These are phyloP conservation scores for Debaryomyces psychrophilus DNA, from an alignment of 1,139 yeast species.

Conservation along the genomic window DNA sequence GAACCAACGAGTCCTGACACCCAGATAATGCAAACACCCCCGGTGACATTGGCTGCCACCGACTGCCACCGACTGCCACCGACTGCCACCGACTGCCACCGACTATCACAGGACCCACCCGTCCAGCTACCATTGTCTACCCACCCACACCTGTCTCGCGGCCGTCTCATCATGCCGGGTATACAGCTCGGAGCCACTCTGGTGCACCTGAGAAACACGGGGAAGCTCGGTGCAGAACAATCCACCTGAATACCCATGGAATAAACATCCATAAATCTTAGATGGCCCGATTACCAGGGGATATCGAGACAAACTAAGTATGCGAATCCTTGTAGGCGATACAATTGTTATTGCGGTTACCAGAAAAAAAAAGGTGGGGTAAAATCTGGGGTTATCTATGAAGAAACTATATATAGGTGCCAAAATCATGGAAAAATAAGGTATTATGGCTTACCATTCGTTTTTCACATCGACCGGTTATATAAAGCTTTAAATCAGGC, in stretches of 20 bases:
- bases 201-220: not conserved
- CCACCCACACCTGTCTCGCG: not conserved
- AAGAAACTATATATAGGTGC: not conserved
- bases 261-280: not conserved
- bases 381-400: constrained; percentile 9
- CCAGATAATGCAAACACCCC: too few species aligned
- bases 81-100: too few species aligned
- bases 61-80: too few species aligned
- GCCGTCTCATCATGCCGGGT: not conserved
- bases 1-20: too few species aligned
- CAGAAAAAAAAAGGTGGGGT: constrained; percentile 2
- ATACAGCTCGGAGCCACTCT: not conserved
- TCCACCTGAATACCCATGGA: constrained; percentile 1
- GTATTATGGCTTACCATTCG: not conserved
- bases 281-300: not conserved
- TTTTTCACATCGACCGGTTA: not conserved
- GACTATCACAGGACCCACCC: too few species aligned
- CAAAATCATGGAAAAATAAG: not conserved
- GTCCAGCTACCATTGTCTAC: too few species aligned
- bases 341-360: not conserved
- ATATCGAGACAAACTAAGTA: not conserved
- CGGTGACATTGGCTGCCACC: too few species aligned
- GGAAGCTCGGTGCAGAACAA: not conserved
- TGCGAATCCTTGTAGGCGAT: not conserved
- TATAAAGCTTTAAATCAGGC: not conserved